phyloP scores from a whole-genome alignment of 2,329 filamentous ascomycete genomes.

The Microsporum canis region DNA sequence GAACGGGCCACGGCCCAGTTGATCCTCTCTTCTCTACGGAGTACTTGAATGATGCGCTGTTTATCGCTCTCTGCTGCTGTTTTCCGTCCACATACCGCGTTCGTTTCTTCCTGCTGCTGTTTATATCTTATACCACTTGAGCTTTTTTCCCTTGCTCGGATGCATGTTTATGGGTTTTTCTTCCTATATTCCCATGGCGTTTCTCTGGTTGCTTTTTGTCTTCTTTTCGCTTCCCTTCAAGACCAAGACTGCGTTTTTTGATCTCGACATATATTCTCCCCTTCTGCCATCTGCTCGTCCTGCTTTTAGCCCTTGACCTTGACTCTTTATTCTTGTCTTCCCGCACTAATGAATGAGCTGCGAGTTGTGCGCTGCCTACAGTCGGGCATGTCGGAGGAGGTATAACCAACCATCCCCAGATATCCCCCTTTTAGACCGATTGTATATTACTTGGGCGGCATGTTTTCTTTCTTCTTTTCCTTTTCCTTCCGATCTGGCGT shows the following conservation, averaged over 20 bases:
- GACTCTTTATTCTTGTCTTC: not conserved
- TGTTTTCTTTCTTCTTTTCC: not conserved
- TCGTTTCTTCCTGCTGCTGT: not conserved
- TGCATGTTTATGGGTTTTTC: not conserved
- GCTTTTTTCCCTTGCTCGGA: not conserved
- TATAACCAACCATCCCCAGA: not conserved
- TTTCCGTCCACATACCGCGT: not conserved
- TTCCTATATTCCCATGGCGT: not conserved
- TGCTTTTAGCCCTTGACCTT: not conserved
- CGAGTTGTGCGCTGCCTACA: not conserved
- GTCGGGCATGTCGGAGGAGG: slow-evolving; percentile 5
- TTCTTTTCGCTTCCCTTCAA: not conserved
- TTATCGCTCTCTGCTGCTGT: not conserved
- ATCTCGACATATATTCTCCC: not conserved
- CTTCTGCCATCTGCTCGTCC: not conserved
- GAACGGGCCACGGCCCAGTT: not conserved
- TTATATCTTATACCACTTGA: not conserved
- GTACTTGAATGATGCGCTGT: not conserved
- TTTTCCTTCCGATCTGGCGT: not conserved
- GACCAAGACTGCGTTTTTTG: not conserved
- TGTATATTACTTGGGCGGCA: slow-evolving; percentile 2
- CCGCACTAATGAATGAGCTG: not conserved
- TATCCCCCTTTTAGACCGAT: slow-evolving; percentile 6
- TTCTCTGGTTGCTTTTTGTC: not conserved
- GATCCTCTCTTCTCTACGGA: not conserved